Evolutionary conservation across 345 rosid species (phyloP), one percentile per base, ranked within the genome.

Genomic region (Gossypium raimondii): DNA sequence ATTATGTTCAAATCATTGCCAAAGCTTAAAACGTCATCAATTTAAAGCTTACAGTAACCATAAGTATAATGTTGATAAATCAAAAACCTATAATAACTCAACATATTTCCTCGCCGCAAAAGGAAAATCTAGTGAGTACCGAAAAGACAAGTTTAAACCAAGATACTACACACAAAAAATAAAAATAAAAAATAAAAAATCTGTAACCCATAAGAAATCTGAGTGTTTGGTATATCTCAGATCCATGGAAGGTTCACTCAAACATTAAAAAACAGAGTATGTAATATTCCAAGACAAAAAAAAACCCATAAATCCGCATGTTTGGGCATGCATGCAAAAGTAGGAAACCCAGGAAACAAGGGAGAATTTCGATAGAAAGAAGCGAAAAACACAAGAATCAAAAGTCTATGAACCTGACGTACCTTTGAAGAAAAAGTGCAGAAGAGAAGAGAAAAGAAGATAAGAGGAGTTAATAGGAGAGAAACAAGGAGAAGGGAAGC

Each of bases 171-270:
- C 41, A 20, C 9, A 9, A 18, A 8, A 24, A 3, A 27, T 0
- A 0, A n/a, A n/a, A 8, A 8, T 0, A 2, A 7, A 17, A 53
- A 13, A 0, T 4, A 52, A 2, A 17, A 47, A 47, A 10, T 0
- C 12, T 2, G 20, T 1, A 10, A 57, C 6, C 61, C 29, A 20
- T 57, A 6, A 22, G 29, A 20, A 57, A 57, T 20, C 61, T 10
- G 25, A 22, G 59, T 18, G 20, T 55, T 55, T 34, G 25, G 9
- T 18, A 56, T 57, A 2, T 22, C 60, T 34, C 61, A 57, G 61
- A 22, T 57, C 61, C 27, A 57, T 20, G 29, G n/a, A 57, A 57
- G 10, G 6, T 57, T 55, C 14, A 34, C 41, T 34, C 41, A 34
- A 34, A 34, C 7, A 6, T 17, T 53, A 53, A n/a, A 29, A 53